phyloP scores from a whole-genome alignment of 2,329 filamentous ascomycete genomes.

The Apiospora aurea region DNA sequence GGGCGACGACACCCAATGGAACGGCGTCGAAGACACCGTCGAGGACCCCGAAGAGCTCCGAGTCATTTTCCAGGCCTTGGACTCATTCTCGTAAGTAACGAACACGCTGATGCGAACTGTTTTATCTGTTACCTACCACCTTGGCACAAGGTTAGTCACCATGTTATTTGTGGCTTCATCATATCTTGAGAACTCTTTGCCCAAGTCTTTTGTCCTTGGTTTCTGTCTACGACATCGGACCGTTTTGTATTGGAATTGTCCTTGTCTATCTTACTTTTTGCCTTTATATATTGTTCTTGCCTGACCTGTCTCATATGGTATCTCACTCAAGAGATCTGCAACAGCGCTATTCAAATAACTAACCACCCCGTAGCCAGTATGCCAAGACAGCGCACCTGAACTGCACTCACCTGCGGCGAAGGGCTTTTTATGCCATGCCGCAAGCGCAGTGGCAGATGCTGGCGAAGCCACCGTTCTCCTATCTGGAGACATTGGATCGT shows the following conservation, averaged over 20 bases:
- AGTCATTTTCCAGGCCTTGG: slow-evolving; percentile 81
- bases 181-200: neutral
- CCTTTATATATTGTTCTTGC: slow-evolving; percentile 23
- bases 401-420: slow-evolving; percentile 86
- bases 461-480: slow-evolving; percentile 80
- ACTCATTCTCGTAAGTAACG: slow-evolving; percentile 82
- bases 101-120: neutral
- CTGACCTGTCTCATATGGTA: neutral
- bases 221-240: neutral
- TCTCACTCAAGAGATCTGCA: neutral
- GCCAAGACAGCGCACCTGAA: slow-evolving; percentile 86
- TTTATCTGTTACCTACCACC: neutral
- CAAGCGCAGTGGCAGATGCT: slow-evolving; percentile 84
- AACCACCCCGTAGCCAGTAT: slow-evolving; percentile 70
- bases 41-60: slow-evolving; percentile 80
- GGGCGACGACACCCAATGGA: slow-evolving; percentile 56
- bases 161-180: slow-evolving; percentile 23
- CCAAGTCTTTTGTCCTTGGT: neutral
- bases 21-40: slow-evolving; percentile 68
- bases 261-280: slow-evolving; percentile 8
- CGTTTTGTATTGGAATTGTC: neutral
- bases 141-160: slow-evolving; percentile 1
- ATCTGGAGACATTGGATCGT: slow-evolving; percentile 77
- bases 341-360: neutral
- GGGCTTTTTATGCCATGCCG: slow-evolving; percentile 91